Conservation (phyloP, 495 filamentous ascomycete genomes). For the Aspergillus olivimuriae region DNA sequence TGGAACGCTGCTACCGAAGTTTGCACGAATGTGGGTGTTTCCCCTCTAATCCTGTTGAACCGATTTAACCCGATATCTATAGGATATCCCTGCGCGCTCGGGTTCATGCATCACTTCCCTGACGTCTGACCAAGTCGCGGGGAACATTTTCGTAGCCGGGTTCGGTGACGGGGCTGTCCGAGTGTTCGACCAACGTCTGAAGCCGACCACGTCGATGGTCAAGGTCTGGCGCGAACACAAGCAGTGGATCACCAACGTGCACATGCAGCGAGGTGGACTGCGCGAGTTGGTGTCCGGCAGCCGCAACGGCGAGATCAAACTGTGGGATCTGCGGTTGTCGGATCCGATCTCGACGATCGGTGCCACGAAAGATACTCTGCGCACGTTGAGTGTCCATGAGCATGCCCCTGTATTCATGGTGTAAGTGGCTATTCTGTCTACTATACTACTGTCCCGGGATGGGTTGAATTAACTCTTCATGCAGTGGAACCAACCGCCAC, state of each 20-base stretch:
- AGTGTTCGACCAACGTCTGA: slow-evolving; percentile 84
- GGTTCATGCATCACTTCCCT: slow-evolving; percentile 92
- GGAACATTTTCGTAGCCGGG: slow-evolving; percentile 89
- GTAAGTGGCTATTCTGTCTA: slow-evolving; percentile 50
- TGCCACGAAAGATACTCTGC: slow-evolving; percentile 69
- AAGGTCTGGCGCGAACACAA: slow-evolving; percentile 93
- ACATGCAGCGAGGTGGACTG: slow-evolving; percentile 93
- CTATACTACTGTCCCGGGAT: neutral
- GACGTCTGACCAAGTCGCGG: slow-evolving; percentile 95
- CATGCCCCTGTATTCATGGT: slow-evolving; percentile 94
- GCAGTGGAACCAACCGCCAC: slow-evolving; percentile 79
- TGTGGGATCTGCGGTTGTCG: slow-evolving; percentile 94
- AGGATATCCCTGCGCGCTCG: slow-evolving; percentile 91
- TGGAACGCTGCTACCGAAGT: slow-evolving; percentile 94
- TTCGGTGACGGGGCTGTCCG: slow-evolving; percentile 96
- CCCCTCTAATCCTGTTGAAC: too few species aligned
- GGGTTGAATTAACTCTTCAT: neutral
- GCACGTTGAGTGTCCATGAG: slow-evolving; percentile 89
- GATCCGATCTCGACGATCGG: slow-evolving; percentile 63
- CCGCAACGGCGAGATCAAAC: slow-evolving; percentile 82
- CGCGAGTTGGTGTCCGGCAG: slow-evolving; percentile 83
- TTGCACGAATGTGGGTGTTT: slow-evolving; percentile 61
- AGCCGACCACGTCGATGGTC: slow-evolving; percentile 80
- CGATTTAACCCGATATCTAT: neutral
- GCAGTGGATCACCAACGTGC: slow-evolving; percentile 89